Base-by-base conservation (phyloP, 345 rosid genomes). In the Trapa bicornis region DNA sequence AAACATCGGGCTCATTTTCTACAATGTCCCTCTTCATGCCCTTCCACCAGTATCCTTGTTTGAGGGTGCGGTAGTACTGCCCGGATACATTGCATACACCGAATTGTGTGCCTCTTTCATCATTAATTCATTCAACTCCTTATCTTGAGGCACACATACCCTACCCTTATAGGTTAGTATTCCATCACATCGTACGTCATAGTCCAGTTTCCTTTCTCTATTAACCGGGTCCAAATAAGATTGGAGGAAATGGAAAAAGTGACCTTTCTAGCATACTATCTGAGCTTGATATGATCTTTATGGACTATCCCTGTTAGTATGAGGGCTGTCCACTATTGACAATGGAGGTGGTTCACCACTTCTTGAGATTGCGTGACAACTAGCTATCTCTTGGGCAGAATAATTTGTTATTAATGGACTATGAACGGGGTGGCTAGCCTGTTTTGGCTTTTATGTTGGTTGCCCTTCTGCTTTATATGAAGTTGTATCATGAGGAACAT, bases 231-330 rank as follows among this genome's bases (percentile, higher is more conserved):
- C 29, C 29, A 22, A 22, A 22, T 22, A 22, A 22, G 29, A 22
- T 22, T n/a, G 91, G 88, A 64, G 94, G 82, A 29, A 80, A 84
- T 57, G 76, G 78, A 43, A 87, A 68, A 47, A 88, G 86, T 74
- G 76, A 74, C 39, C 72, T 90, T 70, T 80, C 88, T 29, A 80
- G 81, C 61, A 71, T 86, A 14, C 73, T 93, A 65, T 87, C 92
- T 56, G 84, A 85, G 72, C 78, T 82, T 73, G 92, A 85, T 77
- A 83, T 87, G 81, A 90, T 96, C 22, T 81, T 90, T 64, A 90
- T 93, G 98, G 98, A 93, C 82, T 93, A 93, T 72, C 97, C 98
- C 76, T 82, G 84, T 71, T 94, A 90, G 63, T 90, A 90, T 29
- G 92, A 93, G 75, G 96, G 97, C 52, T 93, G 96, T 73, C 96